Evolutionary conservation across 345 rosid species (phyloP).

Genomic region (Pistacia integerrima): DNA sequence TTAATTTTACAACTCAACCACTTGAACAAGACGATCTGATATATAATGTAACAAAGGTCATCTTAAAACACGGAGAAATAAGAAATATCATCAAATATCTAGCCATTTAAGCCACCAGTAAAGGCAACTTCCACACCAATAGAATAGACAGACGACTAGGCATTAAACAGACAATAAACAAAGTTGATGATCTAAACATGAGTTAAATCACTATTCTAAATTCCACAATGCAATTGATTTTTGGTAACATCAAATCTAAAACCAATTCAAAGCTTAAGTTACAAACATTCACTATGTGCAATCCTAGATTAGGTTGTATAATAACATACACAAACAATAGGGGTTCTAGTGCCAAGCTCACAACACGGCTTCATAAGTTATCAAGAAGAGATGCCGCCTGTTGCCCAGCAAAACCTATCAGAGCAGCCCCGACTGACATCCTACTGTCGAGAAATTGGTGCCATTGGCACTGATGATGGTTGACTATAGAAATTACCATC

Average conservation of each 20-base stretch:
- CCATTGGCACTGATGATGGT: constrained; percentile 57
- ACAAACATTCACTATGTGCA: constrained; percentile 41
- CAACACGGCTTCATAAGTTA: not conserved
- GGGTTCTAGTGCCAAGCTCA: not conserved
- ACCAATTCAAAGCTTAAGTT: constrained; percentile 10
- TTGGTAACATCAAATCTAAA: constrained; percentile 11
- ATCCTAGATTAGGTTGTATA: constrained; percentile 24
- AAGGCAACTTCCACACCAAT: no score
- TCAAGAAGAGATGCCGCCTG: not conserved
- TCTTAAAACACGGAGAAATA: no score
- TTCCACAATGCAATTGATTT: constrained; percentile 12
- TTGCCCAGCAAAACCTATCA: constrained; percentile 4
- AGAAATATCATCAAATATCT: no score
- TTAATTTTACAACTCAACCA: no score
- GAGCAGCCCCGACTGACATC: not conserved
- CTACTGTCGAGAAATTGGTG: constrained; percentile 74
- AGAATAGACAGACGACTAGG: not conserved
- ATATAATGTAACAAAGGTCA: no score
- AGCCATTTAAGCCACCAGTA: no score
- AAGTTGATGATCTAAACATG: not conserved
- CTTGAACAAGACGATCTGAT: no score
- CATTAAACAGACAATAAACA: not conserved
- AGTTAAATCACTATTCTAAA: constrained; percentile 15
- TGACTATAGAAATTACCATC: constrained; percentile 69
- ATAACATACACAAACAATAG: constrained; percentile 15